These are phyloP conservation scores for Styphnolobium japonicum DNA, from an alignment of 306 rosid genomes.

Conservation along the genomic window DNA sequence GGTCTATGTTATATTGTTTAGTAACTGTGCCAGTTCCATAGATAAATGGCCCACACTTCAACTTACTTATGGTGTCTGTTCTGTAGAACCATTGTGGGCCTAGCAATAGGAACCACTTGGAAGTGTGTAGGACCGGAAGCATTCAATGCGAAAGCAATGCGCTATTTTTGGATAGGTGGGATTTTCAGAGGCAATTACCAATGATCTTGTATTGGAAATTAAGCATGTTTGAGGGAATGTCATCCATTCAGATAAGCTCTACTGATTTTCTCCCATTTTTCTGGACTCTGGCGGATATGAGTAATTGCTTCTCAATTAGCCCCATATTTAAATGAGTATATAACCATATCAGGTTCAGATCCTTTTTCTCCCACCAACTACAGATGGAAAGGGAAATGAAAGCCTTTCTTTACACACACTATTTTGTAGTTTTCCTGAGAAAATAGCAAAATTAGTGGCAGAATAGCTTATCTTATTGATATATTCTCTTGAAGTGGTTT, in stretches of 20 bases:
- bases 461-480: too few relatives aligned
- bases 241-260: neutral
- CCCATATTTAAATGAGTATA: too few relatives aligned
- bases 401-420: too few relatives aligned
- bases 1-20: neutral
- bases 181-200: neutral
- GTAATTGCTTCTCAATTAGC: neutral
- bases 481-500: neutral
- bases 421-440: too few relatives aligned
- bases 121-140: neutral
- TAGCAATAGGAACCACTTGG: conserved; percentile 25
- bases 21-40: neutral
- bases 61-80: conserved; percentile 20
- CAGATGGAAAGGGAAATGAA: too few relatives aligned
- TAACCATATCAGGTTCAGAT: too few relatives aligned
- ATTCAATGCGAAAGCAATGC: neutral
- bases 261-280: neutral
- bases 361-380: too few relatives aligned
- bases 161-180: neutral
- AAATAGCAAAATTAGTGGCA: too few relatives aligned
- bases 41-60: conserved; percentile 11
- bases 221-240: neutral
- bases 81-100: neutral
- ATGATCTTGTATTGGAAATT: neutral
- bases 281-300: neutral